These are phyloP conservation scores for Perilla frutescens DNA, from an alignment of 257 asterid genomes.

Conservation along the genomic window DNA sequence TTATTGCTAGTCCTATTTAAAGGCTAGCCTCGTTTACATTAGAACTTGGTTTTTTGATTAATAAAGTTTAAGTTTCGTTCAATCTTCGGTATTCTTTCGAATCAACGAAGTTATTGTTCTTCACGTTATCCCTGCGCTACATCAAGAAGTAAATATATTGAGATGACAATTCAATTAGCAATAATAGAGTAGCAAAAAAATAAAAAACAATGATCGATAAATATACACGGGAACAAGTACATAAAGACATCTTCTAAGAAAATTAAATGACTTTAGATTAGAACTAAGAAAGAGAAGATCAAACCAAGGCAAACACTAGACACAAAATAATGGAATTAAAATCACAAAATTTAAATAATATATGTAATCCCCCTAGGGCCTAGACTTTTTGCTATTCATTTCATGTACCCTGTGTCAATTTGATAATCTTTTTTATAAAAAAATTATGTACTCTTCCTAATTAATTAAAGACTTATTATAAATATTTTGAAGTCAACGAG, in stretches of 20 bases:
- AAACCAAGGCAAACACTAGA: conserved; percentile 24
- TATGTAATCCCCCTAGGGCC: conserved; percentile 25
- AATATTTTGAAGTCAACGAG: conserved; percentile 56
- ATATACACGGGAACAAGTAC: not conserved
- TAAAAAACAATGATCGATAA: too few relatives aligned
- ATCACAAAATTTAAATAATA: conserved; percentile 24
- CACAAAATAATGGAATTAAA: conserved; percentile 26
- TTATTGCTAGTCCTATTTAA: too few relatives aligned
- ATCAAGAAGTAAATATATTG: too few relatives aligned
- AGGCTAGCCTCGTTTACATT: too few relatives aligned
- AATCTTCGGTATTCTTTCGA: too few relatives aligned
- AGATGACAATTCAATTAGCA: too few relatives aligned
- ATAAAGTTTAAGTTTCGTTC: too few relatives aligned
- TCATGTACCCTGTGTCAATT: conserved; percentile 4
- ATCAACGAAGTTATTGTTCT: too few relatives aligned
- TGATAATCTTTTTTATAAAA: not conserved
- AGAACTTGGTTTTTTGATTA: too few relatives aligned
- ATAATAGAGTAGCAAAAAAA: too few relatives aligned
- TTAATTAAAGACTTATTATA: not conserved
- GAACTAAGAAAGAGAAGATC: conserved; percentile 12
- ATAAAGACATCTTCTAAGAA: conserved; percentile 2
- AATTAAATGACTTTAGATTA: conserved; percentile 20
- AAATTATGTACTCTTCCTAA: conserved; percentile 26
- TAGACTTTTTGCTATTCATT: conserved; percentile 26
- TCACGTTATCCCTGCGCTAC: too few relatives aligned